phyloP scores from a whole-genome alignment of 2,329 filamentous ascomycete genomes.

The Cladosporium sp. region DNA sequence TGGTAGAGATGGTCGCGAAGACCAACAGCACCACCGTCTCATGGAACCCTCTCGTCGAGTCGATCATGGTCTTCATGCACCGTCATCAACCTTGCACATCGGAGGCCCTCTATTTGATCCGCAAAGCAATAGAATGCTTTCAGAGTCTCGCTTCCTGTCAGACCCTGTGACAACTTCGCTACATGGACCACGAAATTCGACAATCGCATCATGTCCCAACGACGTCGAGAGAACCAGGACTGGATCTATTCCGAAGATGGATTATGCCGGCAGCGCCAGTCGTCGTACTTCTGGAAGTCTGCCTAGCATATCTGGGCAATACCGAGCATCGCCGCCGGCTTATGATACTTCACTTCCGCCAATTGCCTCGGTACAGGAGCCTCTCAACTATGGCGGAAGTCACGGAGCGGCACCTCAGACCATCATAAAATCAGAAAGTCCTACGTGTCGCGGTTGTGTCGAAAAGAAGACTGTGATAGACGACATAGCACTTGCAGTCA shows the following conservation, averaged over 20 bases:
- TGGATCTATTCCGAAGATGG: neutral
- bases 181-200: neutral
- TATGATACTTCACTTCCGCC: conserved; percentile 23
- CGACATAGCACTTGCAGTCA: conserved; percentile 22
- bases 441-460: conserved; percentile 22
- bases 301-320: neutral
- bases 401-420: neutral
- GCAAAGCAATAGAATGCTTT: neutral
- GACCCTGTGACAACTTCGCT: neutral
- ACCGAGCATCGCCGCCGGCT: neutral
- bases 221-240: neutral
- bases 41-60: neutral
- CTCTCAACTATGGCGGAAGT: conserved; percentile 15
- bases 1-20: neutral
- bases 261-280: neutral
- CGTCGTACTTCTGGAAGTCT: neutral
- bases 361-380: conserved; percentile 23
- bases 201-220: neutral
- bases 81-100: neutral
- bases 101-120: neutral
- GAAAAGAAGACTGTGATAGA: conserved; percentile 21
- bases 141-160: neutral
- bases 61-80: neutral
- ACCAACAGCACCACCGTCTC: neutral
- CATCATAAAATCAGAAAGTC: conserved; percentile 13